Evolutionary conservation across 106 monocot species (phyloP), one percentile per base, ranked within the genome.

Genomic region (Phalaenopsis equestris): DNA sequence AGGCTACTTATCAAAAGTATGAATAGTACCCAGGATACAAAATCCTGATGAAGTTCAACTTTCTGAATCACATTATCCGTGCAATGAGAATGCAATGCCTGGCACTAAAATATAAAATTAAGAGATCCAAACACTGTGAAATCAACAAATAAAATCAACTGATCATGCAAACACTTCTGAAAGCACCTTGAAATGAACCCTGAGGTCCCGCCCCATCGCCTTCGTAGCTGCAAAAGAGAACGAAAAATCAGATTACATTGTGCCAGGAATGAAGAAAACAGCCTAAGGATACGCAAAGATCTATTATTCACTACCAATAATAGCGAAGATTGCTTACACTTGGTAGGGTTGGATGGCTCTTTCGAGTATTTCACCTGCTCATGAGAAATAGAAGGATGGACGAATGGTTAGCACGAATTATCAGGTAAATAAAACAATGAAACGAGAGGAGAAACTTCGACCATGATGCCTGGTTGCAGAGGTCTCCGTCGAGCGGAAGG

Each of bases 291-390:
- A 45, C 43, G 8, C 19, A 18, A 18, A 43, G 19, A 45, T 74
- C 42, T 19, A 8, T 7, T 19, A 39, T 37, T 12, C 11, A 70
- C 38, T 41, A n/a, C 39, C 39, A 70, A 11, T 8, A 6, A 8
- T 42, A 9, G 74, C 43, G 74, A 43, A 9, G 19, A 74, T 19
- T 3, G n/a, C 92, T 89, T 82, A 95, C 95, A 92, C 83, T 95
- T 92, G 64, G 95, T 92, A 4, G 92, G 87, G 48, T 90, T 89
- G 17, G 80, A 75, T 45, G 95, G 90, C 14, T 95, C 92, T 42
- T 81, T 83, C 42, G 92, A 92, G 65, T 92, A 95, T 87, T 95
- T 92, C 92, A 92, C 92, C 94, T 74, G 39, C 14, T 70, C 70
- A 15, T 7, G 2, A 39, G 39, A 70, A 14, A 39, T 9, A 38